Evolutionary conservation across 1,284 basidiomycete species (phyloP), one percentile per base, ranked within the genome.

Genomic region (Cryptococcus sp.): DNA sequence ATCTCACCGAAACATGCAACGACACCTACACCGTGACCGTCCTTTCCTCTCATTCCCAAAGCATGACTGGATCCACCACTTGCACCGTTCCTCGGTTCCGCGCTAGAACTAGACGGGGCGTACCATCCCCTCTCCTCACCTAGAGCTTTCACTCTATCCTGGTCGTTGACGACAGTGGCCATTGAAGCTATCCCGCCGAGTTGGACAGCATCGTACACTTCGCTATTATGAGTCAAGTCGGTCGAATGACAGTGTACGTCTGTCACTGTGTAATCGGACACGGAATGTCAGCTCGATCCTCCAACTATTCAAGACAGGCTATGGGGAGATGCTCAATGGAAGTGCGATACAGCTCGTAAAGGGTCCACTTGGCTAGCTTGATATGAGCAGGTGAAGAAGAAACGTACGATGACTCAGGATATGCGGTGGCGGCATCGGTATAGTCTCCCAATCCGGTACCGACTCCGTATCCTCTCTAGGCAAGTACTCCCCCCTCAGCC

Each of bases 201-300:
- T 15, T 55, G 50, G 3, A 73, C 67, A 3, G 45, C 46, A 22
- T 67, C 65, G 40, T 73, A 72, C 19, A 62, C 64, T 1, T 44
- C 50, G 0, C 62, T 47, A 0, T 39, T 4, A 15, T 71, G 66
- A 13, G 59, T 57, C 16, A 72, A 46, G 58, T 80, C 79, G 3
- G 74, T 75, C 3, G 79, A 77, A 57, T 80, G 79, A 64, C 78
- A 80, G 48, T 80, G 79, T 0, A 75, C 77, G 57, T 80, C 79
- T 15, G 70, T 73, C 23, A 80, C 76, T 72, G 61, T 19, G 3
- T 6, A 20, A 20, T 34, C 40, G 37, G 16, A 46, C 20, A 10
- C 16, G 26, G 6, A 37, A 2, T 34, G 29, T 34, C 29, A 34
- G 29, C 29, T 34, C 8, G 8, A 34, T 34, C 29, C 29, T 5